Base-by-base conservation (phyloP, 2,329 filamentous ascomycete genomes). In the Truncatella angustata region DNA sequence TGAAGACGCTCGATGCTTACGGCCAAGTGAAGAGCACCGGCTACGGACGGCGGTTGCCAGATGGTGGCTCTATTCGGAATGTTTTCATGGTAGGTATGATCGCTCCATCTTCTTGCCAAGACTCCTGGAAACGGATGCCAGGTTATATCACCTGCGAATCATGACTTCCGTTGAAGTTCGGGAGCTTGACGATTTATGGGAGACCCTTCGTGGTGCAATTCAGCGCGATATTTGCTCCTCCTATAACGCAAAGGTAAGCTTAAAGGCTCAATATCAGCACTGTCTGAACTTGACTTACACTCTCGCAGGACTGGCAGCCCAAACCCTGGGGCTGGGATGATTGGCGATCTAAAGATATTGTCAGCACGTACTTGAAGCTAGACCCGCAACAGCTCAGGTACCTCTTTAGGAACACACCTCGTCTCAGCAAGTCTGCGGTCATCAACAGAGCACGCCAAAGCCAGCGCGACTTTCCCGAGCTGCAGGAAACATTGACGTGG, bases 31-130 rank as follows among this genome's bases (percentile, higher is more conserved):
- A 58, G 68, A 68, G 24, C 56, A 63, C n/a, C 72, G 78, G 44
- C 69, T 81, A 47, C 73, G 80, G 4, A 70, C 72, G 54, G 79
- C 76, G 1, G 62, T 82, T 26, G 80, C 79, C 47, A 66, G 70
- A 28, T 83, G 79, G 79, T 81, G 79, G 78, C 68, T 79, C 4
- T 82, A 78, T 55, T 70, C 76, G 5, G 71, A 72, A 30, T 75
- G 78, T 54, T 81, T 81, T 53, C 78, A 82, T 43, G 73, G 73
- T 10, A 71, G 73, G 28, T 64, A 67, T 32, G 70, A 66, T 9
- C 63, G 67, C 23, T 49, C 58, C 37, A 52, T 52, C 2, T 53
- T 50, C 20, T 32, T 24, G 18, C 58, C 59, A 1, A 59, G 54
- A 35, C 57, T 45, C 30, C 66, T 62, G 56, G 34, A 55, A 2